Percentiles rank a stretch among this genome's conserved stretches.
These are phyloP conservation scores for Solanum appendiculatum DNA, from an alignment of 257 asterid genomes.

Conservation along the genomic window DNA sequence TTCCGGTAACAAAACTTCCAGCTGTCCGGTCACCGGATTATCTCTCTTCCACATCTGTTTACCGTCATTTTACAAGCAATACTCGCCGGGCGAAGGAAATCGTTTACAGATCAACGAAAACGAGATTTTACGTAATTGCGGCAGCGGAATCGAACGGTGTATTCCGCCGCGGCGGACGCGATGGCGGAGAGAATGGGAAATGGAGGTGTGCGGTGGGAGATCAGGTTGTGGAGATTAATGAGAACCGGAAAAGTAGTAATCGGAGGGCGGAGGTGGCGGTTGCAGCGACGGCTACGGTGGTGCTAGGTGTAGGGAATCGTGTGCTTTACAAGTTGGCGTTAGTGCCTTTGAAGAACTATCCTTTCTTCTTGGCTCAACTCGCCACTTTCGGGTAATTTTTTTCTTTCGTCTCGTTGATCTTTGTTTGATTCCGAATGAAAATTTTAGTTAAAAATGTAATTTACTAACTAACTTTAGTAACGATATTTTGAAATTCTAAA, in stretches of 20 bases:
- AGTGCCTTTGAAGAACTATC: constrained; percentile 79
- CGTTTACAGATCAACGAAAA: background rate
- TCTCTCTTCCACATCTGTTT: background rate
- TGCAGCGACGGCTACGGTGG: constrained; percentile 73
- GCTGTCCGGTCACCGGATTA: background rate
- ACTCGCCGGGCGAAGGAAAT: background rate
- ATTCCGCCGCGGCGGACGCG: background rate
- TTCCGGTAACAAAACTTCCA: background rate
- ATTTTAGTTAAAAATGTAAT: too few relatives aligned
- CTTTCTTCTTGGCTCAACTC: constrained; percentile 90
- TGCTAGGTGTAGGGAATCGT: constrained; percentile 86
- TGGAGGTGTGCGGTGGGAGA: constrained; percentile 13
- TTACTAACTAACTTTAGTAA: too few relatives aligned
- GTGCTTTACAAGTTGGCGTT: constrained; percentile 90
- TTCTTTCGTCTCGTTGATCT: too few relatives aligned
- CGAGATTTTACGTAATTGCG: background rate
- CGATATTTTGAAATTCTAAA: too few relatives aligned
- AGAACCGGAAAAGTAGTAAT: constrained; percentile 14
- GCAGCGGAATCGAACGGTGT: background rate
- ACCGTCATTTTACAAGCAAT: background rate
- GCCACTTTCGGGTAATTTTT: constrained; percentile 81
- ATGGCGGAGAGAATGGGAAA: background rate
- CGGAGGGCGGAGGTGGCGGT: constrained; percentile 53
- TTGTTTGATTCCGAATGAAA: too few relatives aligned
- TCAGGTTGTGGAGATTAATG: constrained; percentile 17